Base-by-base conservation (phyloP, 805 yeast species). In the Candida schatavii region DNA sequence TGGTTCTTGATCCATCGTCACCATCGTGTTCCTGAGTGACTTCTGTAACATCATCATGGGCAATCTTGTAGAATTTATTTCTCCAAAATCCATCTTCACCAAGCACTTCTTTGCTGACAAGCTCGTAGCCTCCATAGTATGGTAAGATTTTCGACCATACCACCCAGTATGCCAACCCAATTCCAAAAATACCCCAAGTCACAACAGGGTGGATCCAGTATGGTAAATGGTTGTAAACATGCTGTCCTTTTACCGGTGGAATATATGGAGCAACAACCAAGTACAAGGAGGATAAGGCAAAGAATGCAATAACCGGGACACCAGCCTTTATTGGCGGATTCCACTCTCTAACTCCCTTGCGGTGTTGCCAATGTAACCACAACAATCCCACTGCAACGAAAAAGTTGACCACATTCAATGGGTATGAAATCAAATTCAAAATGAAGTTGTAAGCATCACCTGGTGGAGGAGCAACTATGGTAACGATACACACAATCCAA, bases 391-490 rank as follows among this genome's bases (percentile, higher is more conserved):
- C 53, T 14, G 85, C 81, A 30, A 87, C 80, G 34, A 72, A 69
- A 23, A 81, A 67, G 59, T 86, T 83, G 54, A 87, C 83, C 39
- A 87, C 82, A 55, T 87, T 83, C 66, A 82, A 75, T 38, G 95
- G 91, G 60, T 87, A 87, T 2, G 91, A 81, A 52, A 85, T 83
- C 68, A 88, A 72, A 63, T 88, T 86, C 61, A 85, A 60, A 50
- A 87, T 79, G 59, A 88, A 84, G 61, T 85, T 83, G 68, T 85
- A 87, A 37, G 95, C 95, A 57, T 86, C 95, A 43, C 93, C 95
- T 15, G 93, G 91, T 32, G 69, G 69, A 32, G 88, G 87, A 3
- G 91, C 93, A 35, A 85, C 56, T 46, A 88, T 78, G 37, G 88
- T 81, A 40, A 87, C 70, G 31, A 83, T 63, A 66, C 90, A 85